Conservation (phyloP, 1,139 yeast genomes). For the Tardiomyces blankii region DNA sequence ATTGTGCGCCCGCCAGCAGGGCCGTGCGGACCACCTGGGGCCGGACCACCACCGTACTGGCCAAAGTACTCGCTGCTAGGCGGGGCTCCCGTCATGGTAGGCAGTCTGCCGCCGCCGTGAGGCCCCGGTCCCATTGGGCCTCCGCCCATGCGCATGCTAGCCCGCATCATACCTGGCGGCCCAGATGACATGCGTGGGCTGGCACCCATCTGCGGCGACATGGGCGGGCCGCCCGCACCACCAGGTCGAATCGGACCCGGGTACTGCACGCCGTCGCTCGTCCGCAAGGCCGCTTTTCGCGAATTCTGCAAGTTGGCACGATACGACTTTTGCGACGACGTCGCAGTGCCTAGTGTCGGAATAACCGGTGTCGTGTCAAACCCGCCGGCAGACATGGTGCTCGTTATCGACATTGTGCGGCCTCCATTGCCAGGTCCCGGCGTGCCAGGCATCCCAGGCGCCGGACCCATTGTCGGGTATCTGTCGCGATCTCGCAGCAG, state of each 20-base stretch:
- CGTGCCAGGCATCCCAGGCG: slow-evolving; percentile 3
- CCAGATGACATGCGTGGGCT: neutral
- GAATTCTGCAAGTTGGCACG: neutral
- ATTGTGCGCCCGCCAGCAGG: neutral
- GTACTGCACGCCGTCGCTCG: neutral
- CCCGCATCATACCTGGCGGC: neutral
- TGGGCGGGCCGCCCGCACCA: neutral
- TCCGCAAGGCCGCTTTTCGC: neutral
- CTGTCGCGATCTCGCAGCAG: slow-evolving; percentile 24
- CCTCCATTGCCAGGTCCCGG: slow-evolving; percentile 4
- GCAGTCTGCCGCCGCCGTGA: neutral
- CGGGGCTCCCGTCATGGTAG: neutral
- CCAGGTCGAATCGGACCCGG: neutral
- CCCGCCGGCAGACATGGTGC: slow-evolving; percentile 16
- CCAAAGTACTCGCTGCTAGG: neutral
- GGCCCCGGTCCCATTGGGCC: slow-evolving; percentile 1
- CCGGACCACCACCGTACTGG: neutral
- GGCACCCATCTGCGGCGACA: neutral
- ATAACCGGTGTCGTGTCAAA: slow-evolving; percentile 28
- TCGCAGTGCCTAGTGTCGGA: slow-evolving; percentile 18
- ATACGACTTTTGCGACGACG: neutral
- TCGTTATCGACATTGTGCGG: slow-evolving; percentile 24
- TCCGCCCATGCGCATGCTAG: neutral
- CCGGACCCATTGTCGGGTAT: slow-evolving; percentile 21
- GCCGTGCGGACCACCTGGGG: neutral